phyloP scores from a whole-genome alignment of 495 filamentous ascomycete species.

The Aspergillus heteromorphus region DNA sequence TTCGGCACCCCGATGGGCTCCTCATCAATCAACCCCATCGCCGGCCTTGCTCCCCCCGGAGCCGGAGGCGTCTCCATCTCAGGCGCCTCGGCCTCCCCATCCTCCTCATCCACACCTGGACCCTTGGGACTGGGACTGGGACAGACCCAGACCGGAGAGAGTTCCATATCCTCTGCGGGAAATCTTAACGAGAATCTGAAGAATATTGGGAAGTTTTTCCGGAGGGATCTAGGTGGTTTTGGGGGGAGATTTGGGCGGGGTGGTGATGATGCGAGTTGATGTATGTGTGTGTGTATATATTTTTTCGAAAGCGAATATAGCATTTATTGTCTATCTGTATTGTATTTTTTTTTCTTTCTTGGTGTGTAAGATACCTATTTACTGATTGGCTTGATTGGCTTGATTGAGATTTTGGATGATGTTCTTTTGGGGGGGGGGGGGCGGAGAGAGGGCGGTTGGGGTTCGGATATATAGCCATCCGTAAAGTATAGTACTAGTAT shows the following conservation, averaged over 20 bases:
- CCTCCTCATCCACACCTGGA: slow-evolving; percentile 7
- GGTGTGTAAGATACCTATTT: too few species aligned
- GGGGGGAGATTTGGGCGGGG: slow-evolving; percentile 62
- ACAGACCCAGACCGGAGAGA: slow-evolving; percentile 19
- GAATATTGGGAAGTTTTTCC: slow-evolving; percentile 95
- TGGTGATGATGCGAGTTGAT: slow-evolving; percentile 27
- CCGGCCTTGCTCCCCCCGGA: slow-evolving; percentile 11
- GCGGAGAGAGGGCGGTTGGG: too few species aligned
- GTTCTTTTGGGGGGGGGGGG: too few species aligned
- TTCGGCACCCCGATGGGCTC: slow-evolving; percentile 57
- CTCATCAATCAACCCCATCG: too few species aligned
- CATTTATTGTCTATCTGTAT: background rate
- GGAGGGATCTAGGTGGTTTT: slow-evolving; percentile 78
- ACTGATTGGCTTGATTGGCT: too few species aligned
- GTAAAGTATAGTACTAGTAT: too few species aligned
- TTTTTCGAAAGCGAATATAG: background rate
- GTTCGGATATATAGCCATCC: too few species aligned
- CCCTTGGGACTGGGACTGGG: slow-evolving; percentile 1
- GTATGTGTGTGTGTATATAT: background rate
- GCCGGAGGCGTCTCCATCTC: slow-evolving; percentile 5
- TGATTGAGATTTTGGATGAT: too few species aligned
- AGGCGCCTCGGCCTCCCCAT: background rate
- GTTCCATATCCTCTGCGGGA: slow-evolving; percentile 33
- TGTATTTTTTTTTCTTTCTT: too few species aligned
- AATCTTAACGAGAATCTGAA: slow-evolving; percentile 87